Evolutionary conservation across 2,329 filamentous ascomycete species (phyloP).

Genomic region (Amauroascus niger): DNA sequence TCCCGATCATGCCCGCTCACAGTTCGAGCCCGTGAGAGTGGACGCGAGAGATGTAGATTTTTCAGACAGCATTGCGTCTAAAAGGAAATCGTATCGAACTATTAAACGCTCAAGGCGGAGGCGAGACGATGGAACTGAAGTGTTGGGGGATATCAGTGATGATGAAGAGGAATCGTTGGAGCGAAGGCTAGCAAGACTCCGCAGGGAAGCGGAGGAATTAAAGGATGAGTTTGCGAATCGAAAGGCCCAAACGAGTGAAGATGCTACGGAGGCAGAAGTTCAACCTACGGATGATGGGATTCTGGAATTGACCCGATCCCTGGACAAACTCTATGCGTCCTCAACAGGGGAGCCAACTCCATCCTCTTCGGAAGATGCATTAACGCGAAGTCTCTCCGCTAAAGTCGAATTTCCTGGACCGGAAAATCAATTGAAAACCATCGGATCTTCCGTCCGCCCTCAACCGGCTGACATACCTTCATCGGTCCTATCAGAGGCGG

Average conservation of each 20-base stretch:
- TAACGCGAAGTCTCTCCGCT: conserved; percentile 29
- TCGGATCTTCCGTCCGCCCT: conserved; percentile 11
- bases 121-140: conserved; percentile 41
- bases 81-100: conserved; percentile 73
- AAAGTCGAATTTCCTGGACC: not conserved
- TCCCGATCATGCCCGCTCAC: conserved; percentile 66
- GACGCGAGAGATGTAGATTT: conserved; percentile 75
- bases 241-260: conserved; percentile 48
- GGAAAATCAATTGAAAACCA: conserved; percentile 2
- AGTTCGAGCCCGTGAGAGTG: conserved; percentile 65
- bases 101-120: conserved; percentile 55
- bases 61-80: conserved; percentile 74
- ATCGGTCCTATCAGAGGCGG: conserved; percentile 62
- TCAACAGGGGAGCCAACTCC: conserved; percentile 20
- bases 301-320: conserved; percentile 57
- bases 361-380: conserved; percentile 27
- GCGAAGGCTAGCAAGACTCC: conserved; percentile 69
- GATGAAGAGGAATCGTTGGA: conserved; percentile 70
- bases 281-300: conserved; percentile 47
- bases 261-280: conserved; percentile 32
- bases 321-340: conserved; percentile 53
- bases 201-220: conserved; percentile 69
- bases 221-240: conserved; percentile 43
- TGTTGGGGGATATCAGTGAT: conserved; percentile 66
- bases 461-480: conserved; percentile 27